Evolutionary conservation across 1,284 basidiomycete species (phyloP).

Genomic region (Wolfiporia cocos): DNA sequence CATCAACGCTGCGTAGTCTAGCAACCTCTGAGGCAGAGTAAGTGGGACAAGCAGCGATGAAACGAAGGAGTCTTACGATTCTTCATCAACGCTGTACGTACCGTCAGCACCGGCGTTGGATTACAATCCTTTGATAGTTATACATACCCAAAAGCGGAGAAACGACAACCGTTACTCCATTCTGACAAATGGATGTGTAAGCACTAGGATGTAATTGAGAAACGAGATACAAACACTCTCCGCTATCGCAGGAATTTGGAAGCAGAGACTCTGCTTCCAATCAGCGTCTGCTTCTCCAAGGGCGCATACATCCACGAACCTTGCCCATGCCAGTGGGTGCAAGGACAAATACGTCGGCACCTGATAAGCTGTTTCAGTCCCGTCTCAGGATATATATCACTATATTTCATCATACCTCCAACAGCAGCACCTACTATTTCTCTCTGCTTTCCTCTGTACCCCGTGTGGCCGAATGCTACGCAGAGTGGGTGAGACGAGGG

Average conservation of each 20-base stretch:
- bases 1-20: conserved; percentile 45
- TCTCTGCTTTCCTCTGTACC: conserved; percentile 72
- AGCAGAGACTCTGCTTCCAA: conserved; percentile 67
- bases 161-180: conserved; percentile 73
- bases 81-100: conserved; percentile 64
- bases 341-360: conserved; percentile 71
- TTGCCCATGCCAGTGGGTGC: conserved; percentile 90
- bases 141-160: conserved; percentile 69
- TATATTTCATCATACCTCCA: conserved; percentile 33
- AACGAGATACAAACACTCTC: too few relatives aligned
- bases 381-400: neutral
- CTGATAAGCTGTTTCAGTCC: conserved; percentile 25
- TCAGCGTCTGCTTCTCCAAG: neutral
- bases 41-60: neutral
- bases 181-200: conserved; percentile 26
- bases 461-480: conserved; percentile 61
- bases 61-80: conserved; percentile 47
- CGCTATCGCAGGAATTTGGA: conserved; percentile 81
- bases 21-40: conserved; percentile 51
- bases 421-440: conserved; percentile 70
- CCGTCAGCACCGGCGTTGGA: neutral
- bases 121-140: too few relatives aligned
- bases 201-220: conserved; percentile 38
- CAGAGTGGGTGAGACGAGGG: neutral
- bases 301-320: too few relatives aligned